Evolutionary conservation across 2,329 filamentous ascomycete genomes (phyloP), one percentile per base, ranked within the genome.

Genomic region (Coniochaeta pulveracea): DNA sequence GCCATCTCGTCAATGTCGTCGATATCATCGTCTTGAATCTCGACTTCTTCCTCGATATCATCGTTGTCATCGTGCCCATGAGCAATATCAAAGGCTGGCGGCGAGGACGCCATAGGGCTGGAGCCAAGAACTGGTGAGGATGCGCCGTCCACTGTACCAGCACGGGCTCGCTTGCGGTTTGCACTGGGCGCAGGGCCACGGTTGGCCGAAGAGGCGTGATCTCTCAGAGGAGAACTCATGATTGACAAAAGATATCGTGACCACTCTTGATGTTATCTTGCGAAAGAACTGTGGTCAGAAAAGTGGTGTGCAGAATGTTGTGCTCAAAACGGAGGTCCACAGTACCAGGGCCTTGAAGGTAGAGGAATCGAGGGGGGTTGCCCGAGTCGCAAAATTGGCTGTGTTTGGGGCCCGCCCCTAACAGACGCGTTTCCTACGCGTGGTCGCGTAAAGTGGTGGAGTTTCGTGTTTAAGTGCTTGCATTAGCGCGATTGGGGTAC

Each of bases 221-320:
- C 70, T 57, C 80, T 78, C 40, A 93, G 69, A 54, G 88, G 86
- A 55, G 85, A 93, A 66, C 84, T 93, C n/a, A n/a, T n/a, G n/a
- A n/a, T n/a, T n/a, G n/a, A n/a, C n/a, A n/a, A n/a, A n/a, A n/a
- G n/a, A n/a, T n/a, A n/a, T n/a, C n/a, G n/a, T n/a, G n/a, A n/a
- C n/a, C n/a, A n/a, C n/a, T n/a, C n/a, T n/a, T n/a, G n/a, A n/a
- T n/a, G n/a, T n/a, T n/a, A n/a, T n/a, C n/a, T n/a, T n/a, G n/a
- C n/a, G n/a, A n/a, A n/a, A n/a, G n/a, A n/a, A n/a, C n/a, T n/a
- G n/a, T n/a, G n/a, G n/a, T n/a, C n/a, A n/a, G n/a, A n/a, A n/a
- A n/a, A n/a, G n/a, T n/a, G n/a, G n/a, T n/a, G n/a, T n/a, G n/a
- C n/a, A n/a, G n/a, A n/a, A n/a, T n/a, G n/a, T n/a, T n/a, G n/a